These are phyloP conservation scores for Cyamopsis tetragonoloba DNA, from an alignment of 306 rosid genomes.

Conservation along the genomic window DNA sequence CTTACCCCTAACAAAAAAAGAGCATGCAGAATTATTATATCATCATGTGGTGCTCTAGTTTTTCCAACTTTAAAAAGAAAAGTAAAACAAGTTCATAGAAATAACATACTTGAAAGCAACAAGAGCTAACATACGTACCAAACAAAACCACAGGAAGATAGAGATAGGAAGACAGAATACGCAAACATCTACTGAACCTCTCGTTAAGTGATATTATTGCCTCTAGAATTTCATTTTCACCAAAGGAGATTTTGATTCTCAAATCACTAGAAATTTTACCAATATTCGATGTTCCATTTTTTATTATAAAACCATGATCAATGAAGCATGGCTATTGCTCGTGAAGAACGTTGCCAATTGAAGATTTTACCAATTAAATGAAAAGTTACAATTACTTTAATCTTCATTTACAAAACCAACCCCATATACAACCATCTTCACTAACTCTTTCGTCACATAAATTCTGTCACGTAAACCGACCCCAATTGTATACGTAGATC, in stretches of 20 bases:
- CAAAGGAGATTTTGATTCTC: too few relatives aligned
- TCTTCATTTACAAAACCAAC: too few relatives aligned
- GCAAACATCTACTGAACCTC: background rate
- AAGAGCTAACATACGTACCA: background rate
- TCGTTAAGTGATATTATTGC: background rate
- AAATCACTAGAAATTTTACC: background rate
- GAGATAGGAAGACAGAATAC: background rate
- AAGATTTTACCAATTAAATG: too few relatives aligned
- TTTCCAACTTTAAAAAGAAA: background rate
- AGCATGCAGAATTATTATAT: background rate
- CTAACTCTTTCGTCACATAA: too few relatives aligned
- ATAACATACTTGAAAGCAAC: background rate
- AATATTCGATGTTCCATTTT: background rate
- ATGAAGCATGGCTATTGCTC: background rate
- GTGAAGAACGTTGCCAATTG: background rate
- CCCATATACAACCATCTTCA: too few relatives aligned
- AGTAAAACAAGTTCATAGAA: background rate
- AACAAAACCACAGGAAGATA: background rate
- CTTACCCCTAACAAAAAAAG: background rate
- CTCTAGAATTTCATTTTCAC: too few relatives aligned
- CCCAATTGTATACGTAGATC: too few relatives aligned
- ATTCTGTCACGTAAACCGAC: too few relatives aligned
- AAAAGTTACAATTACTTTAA: too few relatives aligned
- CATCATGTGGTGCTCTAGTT: background rate
- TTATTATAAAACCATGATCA: background rate